Percentiles rank a stretch among this genome's conserved stretches.
These are phyloP conservation scores for Solanum clarkiae DNA, from an alignment of 257 asterid species.

Conservation along the genomic window DNA sequence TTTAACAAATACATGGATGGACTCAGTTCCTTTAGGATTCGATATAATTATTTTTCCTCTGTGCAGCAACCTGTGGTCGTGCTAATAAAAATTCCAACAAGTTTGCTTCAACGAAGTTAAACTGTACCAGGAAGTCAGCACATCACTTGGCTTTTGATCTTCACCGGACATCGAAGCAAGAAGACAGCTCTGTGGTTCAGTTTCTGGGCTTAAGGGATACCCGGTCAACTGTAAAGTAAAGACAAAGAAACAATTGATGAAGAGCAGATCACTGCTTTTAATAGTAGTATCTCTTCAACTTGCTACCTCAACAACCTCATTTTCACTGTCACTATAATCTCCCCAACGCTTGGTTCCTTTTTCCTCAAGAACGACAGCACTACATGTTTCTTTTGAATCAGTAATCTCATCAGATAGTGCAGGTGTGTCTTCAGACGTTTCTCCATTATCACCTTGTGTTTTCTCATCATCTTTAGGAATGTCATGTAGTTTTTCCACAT, in stretches of 20 bases:
- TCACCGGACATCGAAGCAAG: slow-evolving; percentile 1
- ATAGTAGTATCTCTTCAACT: slow-evolving; percentile 9
- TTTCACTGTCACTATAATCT: slow-evolving; percentile 70
- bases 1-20: not conserved
- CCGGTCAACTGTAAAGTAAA: not conserved
- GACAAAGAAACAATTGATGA: not conserved
- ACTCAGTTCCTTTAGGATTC: not conserved
- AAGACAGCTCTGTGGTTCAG: not conserved
- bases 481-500: slow-evolving; percentile 16
- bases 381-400: slow-evolving; percentile 17
- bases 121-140: not conserved
- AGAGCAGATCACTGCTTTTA: not conserved
- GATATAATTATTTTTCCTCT: not conserved
- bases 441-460: slow-evolving; percentile 13
- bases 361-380: slow-evolving; percentile 16
- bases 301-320: slow-evolving; percentile 35
- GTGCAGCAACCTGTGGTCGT: not conserved
- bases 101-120: slow-evolving; percentile 4
- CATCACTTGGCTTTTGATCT: not conserved
- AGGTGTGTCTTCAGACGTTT: slow-evolving; percentile 7
- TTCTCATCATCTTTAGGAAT: slow-evolving; percentile 17
- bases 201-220: not conserved
- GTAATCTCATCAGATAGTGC: slow-evolving; percentile 11
- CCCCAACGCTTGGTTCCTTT: slow-evolving; percentile 56
- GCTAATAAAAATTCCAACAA: slow-evolving; percentile 3